phyloP scores from a whole-genome alignment of 768 basidiomycete species.

The Lactifluus pinguis region DNA sequence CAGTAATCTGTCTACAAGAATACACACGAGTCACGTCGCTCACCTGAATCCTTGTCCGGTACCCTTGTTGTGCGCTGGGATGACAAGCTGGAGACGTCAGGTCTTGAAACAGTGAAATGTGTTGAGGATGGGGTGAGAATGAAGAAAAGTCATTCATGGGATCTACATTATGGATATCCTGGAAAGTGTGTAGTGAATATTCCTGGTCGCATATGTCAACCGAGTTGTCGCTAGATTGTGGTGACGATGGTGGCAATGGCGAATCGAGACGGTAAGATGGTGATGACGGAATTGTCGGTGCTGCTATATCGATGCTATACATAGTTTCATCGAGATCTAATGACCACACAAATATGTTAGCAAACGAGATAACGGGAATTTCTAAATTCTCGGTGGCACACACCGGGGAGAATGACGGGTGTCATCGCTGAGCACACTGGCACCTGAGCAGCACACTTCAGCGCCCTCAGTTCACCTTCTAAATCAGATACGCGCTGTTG shows the following conservation, averaged over 20 bases:
- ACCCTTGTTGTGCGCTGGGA: background rate
- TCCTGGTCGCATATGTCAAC: background rate
- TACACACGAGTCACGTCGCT: no score
- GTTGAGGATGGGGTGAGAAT: background rate
- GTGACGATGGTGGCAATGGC: background rate
- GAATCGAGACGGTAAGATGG: background rate
- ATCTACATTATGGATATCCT: background rate
- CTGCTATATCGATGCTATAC: background rate
- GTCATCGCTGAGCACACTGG: background rate
- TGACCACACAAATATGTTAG: background rate
- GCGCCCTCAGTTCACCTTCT: background rate
- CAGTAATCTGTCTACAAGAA: no score
- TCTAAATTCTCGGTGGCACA: no score
- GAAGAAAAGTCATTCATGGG: background rate
- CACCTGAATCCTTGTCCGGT: no score
- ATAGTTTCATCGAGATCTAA: background rate
- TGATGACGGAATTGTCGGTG: background rate
- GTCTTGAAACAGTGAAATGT: no score
- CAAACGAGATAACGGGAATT: background rate
- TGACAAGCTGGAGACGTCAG: no score
- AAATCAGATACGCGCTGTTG: background rate
- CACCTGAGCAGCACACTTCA: background rate
- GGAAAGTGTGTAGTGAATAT: background rate
- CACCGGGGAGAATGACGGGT: background rate
- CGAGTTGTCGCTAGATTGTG: background rate